Base-by-base conservation (phyloP, 495 filamentous ascomycete genomes). In the Aspergillus saccharolyticus region DNA sequence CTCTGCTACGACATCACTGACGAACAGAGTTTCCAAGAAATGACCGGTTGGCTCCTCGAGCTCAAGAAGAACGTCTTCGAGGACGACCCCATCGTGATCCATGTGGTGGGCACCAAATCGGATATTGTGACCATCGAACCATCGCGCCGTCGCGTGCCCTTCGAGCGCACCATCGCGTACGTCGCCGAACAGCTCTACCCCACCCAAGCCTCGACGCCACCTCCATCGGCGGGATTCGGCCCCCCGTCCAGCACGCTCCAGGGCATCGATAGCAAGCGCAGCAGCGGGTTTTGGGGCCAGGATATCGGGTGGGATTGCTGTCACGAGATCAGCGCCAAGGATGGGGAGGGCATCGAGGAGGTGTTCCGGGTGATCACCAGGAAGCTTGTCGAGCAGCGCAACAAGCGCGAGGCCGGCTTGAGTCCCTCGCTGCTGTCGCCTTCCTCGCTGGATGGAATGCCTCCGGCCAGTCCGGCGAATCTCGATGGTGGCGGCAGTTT, bases 271-370 rank as follows among this genome's bases (percentile, higher is more conserved):
- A 87, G 82, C 69, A 95, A 95, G 67, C 82, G 90, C 39, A 89
- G 83, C 59, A 87, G 83, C 39, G 89, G 88, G 5, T 92, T 95
- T 67, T 96, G 91, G 91, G 89, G 88, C 2, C 89, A 94, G 65
- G 91, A 96, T 63, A 85, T 89, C 8, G 90, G 90, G 12, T 96
- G 91, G 91, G 92, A 96, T 66, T 93, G 89, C 60, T 97, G 93
- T 65, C 93, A 97, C 72, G 93, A 98, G 75, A 93, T 98, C 63
- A 90, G 86, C 63, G 92, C 93, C 20, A 89, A 91, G 77, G 89
- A 89, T 66, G 94, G 94, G 17, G 93, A 97, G 76, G 93, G 93
- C 3, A 90, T 98, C 12, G 94, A 98, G 52, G 94, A 98, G 75
- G 93, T 98, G 0, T 98, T 98, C 63, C 82, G 91, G 0, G 93